Evolutionary conservation across 2,329 filamentous ascomycete species (phyloP).

Genomic region (Fusarium torulosum): DNA sequence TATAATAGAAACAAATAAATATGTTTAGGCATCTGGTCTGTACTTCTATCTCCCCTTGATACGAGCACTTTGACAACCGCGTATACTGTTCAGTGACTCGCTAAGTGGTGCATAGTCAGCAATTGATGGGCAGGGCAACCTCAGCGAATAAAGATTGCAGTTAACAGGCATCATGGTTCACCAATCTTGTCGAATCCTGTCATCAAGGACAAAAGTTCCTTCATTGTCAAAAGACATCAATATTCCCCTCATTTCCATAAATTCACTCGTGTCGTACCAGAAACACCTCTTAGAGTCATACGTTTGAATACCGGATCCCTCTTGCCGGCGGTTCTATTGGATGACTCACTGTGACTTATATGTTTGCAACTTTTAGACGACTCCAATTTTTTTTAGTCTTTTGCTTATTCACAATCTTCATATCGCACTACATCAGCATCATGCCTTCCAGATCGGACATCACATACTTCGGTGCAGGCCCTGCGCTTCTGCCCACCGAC

Average conservation of each 20-base stretch:
- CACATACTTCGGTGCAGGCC: slow-evolving; percentile 90
- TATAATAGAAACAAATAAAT: neutral
- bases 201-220: slow-evolving; percentile 5
- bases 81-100: neutral
- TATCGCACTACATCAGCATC: slow-evolving; percentile 16
- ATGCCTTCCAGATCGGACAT: slow-evolving; percentile 83
- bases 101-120: slow-evolving; percentile 29
- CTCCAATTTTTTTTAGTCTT: slow-evolving; percentile 32
- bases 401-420: slow-evolving; percentile 23
- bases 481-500: slow-evolving; percentile 84
- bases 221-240: neutral
- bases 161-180: neutral
- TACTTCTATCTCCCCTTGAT: neutral
- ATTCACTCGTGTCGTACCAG: neutral
- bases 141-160: slow-evolving; percentile 38
- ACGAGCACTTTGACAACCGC: neutral
- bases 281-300: slow-evolving; percentile 28
- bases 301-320: slow-evolving; percentile 27
- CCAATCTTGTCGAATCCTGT: neutral
- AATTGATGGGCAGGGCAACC: slow-evolving; percentile 4
- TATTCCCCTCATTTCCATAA: slow-evolving; percentile 10
- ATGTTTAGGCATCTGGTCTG: neutral
- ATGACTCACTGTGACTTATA: slow-evolving; percentile 40
- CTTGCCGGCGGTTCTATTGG: slow-evolving; percentile 42
- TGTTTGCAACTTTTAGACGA: slow-evolving; percentile 21